Evolutionary conservation across 441 rosid species (phyloP).

Genomic region (Adansonia gregorii): DNA sequence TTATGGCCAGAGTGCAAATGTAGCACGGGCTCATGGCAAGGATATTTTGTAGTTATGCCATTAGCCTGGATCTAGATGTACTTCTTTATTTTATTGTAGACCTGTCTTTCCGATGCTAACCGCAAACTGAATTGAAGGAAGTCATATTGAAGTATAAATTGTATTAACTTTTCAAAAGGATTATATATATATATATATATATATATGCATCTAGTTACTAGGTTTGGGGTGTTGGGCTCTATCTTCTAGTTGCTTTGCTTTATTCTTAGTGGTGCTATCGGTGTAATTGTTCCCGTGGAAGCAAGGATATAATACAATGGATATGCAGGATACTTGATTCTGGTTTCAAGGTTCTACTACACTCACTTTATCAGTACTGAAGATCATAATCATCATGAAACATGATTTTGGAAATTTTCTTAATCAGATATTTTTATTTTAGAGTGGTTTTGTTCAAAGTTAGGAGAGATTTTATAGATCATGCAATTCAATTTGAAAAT

Average conservation of each 20-base stretch:
- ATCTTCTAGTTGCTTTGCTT: neutral
- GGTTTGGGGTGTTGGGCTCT: neutral
- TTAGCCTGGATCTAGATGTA: constrained; percentile 43
- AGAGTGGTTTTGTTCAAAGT: too few species aligned
- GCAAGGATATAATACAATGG: too few species aligned
- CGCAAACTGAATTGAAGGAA: constrained; percentile 36
- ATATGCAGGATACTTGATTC: too few species aligned
- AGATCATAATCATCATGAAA: too few species aligned
- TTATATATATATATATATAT: too few species aligned
- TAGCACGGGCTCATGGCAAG: constrained; percentile 50
- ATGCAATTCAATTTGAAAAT: too few species aligned
- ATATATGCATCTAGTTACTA: neutral
- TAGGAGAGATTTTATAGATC: too few species aligned
- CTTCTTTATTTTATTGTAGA: constrained; percentile 34
- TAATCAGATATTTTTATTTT: too few species aligned
- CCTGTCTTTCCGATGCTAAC: constrained; percentile 43
- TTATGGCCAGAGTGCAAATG: constrained; percentile 50
- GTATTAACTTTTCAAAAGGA: constrained; percentile 19
- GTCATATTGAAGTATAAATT: constrained; percentile 37
- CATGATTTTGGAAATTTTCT: too few species aligned
- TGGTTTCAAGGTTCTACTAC: too few species aligned
- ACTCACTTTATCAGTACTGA: too few species aligned
- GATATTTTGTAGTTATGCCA: constrained; percentile 60
- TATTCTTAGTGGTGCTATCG: neutral
- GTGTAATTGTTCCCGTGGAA: too few species aligned